Base-by-base conservation (phyloP, 306 rosid genomes). In the Casuarina glauca region DNA sequence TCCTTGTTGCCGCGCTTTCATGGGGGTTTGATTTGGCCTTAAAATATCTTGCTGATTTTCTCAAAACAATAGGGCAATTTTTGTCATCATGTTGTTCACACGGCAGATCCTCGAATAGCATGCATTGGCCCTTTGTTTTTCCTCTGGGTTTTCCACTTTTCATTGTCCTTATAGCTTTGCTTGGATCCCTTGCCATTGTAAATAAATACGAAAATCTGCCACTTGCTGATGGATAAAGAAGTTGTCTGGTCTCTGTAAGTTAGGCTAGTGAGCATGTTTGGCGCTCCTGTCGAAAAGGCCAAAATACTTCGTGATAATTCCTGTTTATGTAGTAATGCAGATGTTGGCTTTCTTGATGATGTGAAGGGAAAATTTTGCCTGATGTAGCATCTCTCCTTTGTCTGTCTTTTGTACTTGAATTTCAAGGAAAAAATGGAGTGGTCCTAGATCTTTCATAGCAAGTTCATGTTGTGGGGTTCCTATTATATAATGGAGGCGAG, bases 1-100 rank as follows among this genome's bases (percentile, higher is more conserved):
- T 79, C 72, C 5, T 86, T 26, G 70, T 87, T 62, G 92, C 89
- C 51, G 80, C 78, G 51, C 64, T 90, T 79, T 26, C 97, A 70
- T 81, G 80, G 78, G 52, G 52, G 2, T 54, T 63, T 62, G 74
- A 74, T 38, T 77, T 79, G 83, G 70, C 72, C 44, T n/a, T 80
- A 17, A 81, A 61, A 9, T 52, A 1, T 12, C 76, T 79, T 60
- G 19, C 17, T 17, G 51, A 9, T 66, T 6, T 42, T 53, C 9
- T 60, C 42, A 51, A 12, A 67, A 54, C 75, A 54, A 12, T n/a
- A 50, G 48, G 12, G 38, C 19, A 50, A 4, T 61, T 69, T 71
- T 57, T 39, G 82, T 70, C 11, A 44, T 38, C 73, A 32, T 9
- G 4, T 49, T n/a, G 3, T 61, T 52, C 82, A 4, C 17, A 13